phyloP scores from a whole-genome alignment of 2,329 filamentous ascomycete genomes.

The Harringtonia aguacate region DNA sequence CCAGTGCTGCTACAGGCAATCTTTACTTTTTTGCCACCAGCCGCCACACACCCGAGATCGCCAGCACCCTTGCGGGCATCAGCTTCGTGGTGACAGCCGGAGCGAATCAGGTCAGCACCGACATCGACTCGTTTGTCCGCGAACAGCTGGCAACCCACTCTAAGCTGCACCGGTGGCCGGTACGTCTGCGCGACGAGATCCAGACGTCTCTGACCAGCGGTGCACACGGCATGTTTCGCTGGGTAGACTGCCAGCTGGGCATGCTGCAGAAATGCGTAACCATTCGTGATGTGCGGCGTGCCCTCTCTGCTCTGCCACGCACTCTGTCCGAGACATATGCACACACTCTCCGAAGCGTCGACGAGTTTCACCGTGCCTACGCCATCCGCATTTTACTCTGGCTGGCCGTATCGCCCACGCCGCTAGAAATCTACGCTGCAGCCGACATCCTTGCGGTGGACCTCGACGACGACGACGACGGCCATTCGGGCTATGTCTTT shows the following conservation, averaged over 20 bases:
- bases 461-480: neutral
- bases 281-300: neutral
- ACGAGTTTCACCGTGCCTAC: neutral
- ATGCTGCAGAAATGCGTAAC: conserved; percentile 1
- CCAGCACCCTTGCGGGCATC: neutral
- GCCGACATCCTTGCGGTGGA: neutral
- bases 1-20: neutral
- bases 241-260: neutral
- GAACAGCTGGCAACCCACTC: neutral
- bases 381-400: neutral
- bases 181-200: neutral
- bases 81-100: neutral
- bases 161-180: neutral
- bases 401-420: neutral
- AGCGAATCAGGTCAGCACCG: neutral
- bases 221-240: conserved; percentile 1
- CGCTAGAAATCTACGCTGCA: neutral
- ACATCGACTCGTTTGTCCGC: neutral
- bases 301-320: neutral
- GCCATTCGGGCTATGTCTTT: neutral
- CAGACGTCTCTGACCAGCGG: neutral
- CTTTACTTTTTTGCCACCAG: neutral
- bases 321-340: neutral
- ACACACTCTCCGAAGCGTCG: neutral
- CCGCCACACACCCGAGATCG: neutral